Base-by-base conservation (phyloP, 1,284 basidiomycete species). In the Meripilus lineatus region DNA sequence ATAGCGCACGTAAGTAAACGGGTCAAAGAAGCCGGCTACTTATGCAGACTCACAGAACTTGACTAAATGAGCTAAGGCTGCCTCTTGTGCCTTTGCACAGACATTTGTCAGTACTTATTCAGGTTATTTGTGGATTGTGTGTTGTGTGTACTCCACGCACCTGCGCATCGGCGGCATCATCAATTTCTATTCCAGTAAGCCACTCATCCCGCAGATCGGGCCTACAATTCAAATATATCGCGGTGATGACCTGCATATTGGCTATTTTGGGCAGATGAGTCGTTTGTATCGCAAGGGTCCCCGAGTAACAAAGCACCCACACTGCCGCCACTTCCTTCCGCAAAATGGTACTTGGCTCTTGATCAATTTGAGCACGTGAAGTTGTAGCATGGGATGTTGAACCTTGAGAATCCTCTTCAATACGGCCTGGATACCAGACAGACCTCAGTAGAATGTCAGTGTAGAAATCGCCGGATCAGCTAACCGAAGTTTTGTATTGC, bases 201-300 rank as follows among this genome's bases (percentile, higher is more conserved):
- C 96, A 99, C 61, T 99, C 96, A 64, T 99, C 96, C 30, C 95
- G 79, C 41, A 99, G 74, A 58, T 97, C 93, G 8, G 96, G 95
- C 42, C 95, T 77, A 62, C 94, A 98, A 59, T 97, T 96, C 48
- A 99, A 74, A 64, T 99, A 99, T 53, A 99, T 98, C 23, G 92
- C 86, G 3, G 96, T 99, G 59, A 99, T 99, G 49, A 98, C 90
- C 67, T 98, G 96, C 96, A 99, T 99, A 63, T 99, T 99, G 20
- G 89, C 92, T 95, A 57, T 23, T 43, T 32, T 20, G 28, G 38
- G n/a, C 14, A 24, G 26, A 30, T 35, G 38, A 34, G 45, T 35
- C 11, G 20, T 34, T 30, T 15, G 42, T 26, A 35, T 46, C 17
- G 28, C 34, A 38, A 22, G n/a, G n/a, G 38, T 26, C 22, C 32